phyloP scores from a whole-genome alignment of 148 eudicot genomes.

The Dysphania ambrosioides region DNA sequence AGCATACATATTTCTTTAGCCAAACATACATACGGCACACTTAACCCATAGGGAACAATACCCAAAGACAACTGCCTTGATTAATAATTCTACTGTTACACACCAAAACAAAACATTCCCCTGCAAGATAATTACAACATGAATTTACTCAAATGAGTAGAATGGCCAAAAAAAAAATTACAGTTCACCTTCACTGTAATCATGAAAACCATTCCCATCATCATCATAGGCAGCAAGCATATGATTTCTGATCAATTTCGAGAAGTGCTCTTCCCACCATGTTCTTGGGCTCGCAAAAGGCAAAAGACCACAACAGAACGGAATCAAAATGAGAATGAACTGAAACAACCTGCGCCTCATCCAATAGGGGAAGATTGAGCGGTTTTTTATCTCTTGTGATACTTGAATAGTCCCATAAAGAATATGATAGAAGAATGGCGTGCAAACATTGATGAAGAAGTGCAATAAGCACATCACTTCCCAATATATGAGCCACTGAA shows the following conservation, averaged over 20 bases:
- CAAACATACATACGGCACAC: neutral
- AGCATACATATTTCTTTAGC: neutral
- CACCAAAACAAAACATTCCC: neutral
- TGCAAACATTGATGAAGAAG: constrained; percentile 50
- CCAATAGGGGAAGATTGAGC: constrained; percentile 50
- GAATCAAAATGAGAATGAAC: constrained; percentile 43
- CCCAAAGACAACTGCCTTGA: neutral
- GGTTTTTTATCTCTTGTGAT: constrained; percentile 21
- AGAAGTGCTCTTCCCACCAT: constrained; percentile 87
- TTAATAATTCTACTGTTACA: neutral
- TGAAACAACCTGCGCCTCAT: constrained; percentile 50
- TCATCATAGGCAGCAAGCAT: constrained; percentile 24
- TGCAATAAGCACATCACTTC: constrained; percentile 60
- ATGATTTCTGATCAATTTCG: constrained; percentile 31
- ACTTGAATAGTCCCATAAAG: constrained; percentile 64
- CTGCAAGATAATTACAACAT: neutral
- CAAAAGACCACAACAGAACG: constrained; percentile 63
- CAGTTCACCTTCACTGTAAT: neutral
- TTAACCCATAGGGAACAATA: neutral
- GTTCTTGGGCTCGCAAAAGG: constrained; percentile 65
- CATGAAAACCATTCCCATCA: neutral
- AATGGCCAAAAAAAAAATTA: neutral
- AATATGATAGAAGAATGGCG: constrained; percentile 37
- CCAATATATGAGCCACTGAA: constrained; percentile 74
- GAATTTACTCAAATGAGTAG: neutral